Percentiles rank a stretch among this genome's conserved stretches.
Conservation (phyloP, 352 stramenopile species). For the Pythium phragmiticola region DNA sequence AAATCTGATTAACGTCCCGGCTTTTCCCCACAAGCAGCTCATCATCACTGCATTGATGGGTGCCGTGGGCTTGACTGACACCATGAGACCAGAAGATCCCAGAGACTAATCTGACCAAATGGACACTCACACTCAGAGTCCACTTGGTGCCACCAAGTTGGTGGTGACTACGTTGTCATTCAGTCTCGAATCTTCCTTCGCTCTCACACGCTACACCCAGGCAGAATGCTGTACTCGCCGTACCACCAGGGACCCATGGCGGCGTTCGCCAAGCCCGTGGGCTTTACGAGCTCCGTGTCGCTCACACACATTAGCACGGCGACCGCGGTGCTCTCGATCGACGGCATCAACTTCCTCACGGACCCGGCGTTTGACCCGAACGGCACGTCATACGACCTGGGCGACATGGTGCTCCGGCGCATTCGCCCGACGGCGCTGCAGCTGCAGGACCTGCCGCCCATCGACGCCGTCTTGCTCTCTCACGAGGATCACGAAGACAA, state of each 20-base stretch:
- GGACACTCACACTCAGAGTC: too few species aligned
- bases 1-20: too few species aligned
- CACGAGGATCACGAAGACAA: slow-evolving; percentile 47
- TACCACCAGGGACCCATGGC: neutral
- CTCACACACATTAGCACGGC: slow-evolving; percentile 42
- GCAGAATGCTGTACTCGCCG: too few species aligned
- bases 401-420: slow-evolving; percentile 20
- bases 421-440: slow-evolving; percentile 26
- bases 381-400: slow-evolving; percentile 22
- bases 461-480: slow-evolving; percentile 36
- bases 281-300: slow-evolving; percentile 28
- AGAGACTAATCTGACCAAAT: too few species aligned
- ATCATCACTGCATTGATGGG: too few species aligned
- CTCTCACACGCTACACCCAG: too few species aligned
- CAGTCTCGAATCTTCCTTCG: too few species aligned
- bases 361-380: slow-evolving; percentile 34
- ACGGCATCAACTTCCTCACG: slow-evolving; percentile 43
- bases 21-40: too few species aligned
- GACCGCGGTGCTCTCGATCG: slow-evolving; percentile 37
- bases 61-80: too few species aligned
- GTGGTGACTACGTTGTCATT: too few species aligned
- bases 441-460: slow-evolving; percentile 32
- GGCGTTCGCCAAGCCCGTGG: neutral
- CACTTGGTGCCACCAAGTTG: too few species aligned
- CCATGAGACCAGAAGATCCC: too few species aligned